A percentile compares a stretch with the other conserved stretches of the same genome.
These are phyloP conservation scores for Pseudonectria buxi DNA, from an alignment of 2,329 filamentous ascomycete genomes.

Conservation along the genomic window DNA sequence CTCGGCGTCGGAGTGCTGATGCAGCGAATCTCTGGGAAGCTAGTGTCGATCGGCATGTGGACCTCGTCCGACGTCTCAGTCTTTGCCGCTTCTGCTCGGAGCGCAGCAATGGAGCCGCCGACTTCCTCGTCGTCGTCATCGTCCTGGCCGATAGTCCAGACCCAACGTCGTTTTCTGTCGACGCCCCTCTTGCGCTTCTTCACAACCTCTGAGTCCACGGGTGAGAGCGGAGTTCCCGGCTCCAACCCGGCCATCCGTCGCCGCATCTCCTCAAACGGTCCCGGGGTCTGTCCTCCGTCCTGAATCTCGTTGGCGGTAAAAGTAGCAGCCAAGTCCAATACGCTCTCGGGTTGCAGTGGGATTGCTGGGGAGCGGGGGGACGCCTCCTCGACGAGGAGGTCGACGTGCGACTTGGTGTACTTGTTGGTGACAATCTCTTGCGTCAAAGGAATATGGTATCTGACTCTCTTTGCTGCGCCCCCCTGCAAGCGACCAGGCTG, in stretches of 20 bases:
- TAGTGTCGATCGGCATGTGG: slow-evolving; percentile 13
- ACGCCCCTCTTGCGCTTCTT: slow-evolving; percentile 44
- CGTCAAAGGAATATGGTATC: slow-evolving; percentile 55
- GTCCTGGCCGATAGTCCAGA: slow-evolving; percentile 57
- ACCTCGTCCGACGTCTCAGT: slow-evolving; percentile 10
- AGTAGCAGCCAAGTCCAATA: slow-evolving; percentile 43
- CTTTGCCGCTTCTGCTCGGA: slow-evolving; percentile 27
- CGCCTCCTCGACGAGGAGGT: slow-evolving; percentile 52
- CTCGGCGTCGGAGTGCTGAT: slow-evolving; percentile 35
- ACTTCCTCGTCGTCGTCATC: slow-evolving; percentile 38
- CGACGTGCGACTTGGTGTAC: slow-evolving; percentile 57
- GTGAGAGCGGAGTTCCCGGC: slow-evolving; percentile 35
- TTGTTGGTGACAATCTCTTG: slow-evolving; percentile 58
- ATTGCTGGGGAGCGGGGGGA: slow-evolving; percentile 39
- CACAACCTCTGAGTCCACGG: slow-evolving; percentile 36
- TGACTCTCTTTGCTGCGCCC: slow-evolving; percentile 49
- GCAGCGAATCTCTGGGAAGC: slow-evolving; percentile 9
- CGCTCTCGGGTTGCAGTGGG: slow-evolving; percentile 30
- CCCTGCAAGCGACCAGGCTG: slow-evolving; percentile 49
- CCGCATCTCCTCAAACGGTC: slow-evolving; percentile 57
- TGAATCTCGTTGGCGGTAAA: slow-evolving; percentile 49
- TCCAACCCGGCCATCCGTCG: slow-evolving; percentile 46
- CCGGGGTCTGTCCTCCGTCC: slow-evolving; percentile 56
- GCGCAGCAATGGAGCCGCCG: slow-evolving; percentile 36
- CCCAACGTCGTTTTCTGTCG: slow-evolving; percentile 59